Base-by-base conservation (phyloP, 805 yeast species). In the Teunomyces aglyptinius region DNA sequence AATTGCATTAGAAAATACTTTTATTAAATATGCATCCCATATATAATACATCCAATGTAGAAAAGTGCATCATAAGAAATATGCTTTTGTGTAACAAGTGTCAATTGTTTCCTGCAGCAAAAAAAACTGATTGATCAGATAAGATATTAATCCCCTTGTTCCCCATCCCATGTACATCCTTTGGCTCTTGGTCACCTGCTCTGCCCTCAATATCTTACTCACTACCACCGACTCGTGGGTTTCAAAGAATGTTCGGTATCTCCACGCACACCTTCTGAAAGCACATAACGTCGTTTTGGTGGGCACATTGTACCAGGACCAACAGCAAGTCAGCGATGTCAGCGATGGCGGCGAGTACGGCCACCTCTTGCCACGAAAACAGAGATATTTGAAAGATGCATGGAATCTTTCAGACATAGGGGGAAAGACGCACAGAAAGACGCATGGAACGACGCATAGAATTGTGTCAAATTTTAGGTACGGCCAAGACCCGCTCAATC, bases 161-260 rank as follows among this genome's bases (percentile, higher is more conserved):
- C n/a, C n/a, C n/a, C 16, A 13, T 7, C 11, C 13, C 11, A 31
- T 34, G 34, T 13, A 16, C 16, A 11, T 31, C n/a, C 4, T 34
- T 10, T 34, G 13, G 19, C 22, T 34, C 13, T 2, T 34, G 6
- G 15, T 18, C 18, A 19, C 24, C 33, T 55, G 20, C 1, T 24
- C 48, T 5, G 54, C 60, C 6, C 53, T 68, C 42, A 64, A 67
- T 41, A 63, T 69, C 18, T 47, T 69, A 16, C 33, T 70, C 20
- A 51, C 71, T 5, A 52, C 67, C 22, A 57, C 68, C 3, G 73
- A 69, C 49, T 59, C 67, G 5, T 70, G 75, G 75, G 73, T 66
- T 8, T 57, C 68, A 12, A 68, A 64, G 44, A 67, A 68, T 49
- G 50, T 60, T 13, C 52, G 74, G 11, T 53, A 51, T 28, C 49